Evolutionary conservation across 352 stramenopile genomes (phyloP), one percentile per base, ranked within the genome.

Genomic region (Pythium rishiriense): DNA sequence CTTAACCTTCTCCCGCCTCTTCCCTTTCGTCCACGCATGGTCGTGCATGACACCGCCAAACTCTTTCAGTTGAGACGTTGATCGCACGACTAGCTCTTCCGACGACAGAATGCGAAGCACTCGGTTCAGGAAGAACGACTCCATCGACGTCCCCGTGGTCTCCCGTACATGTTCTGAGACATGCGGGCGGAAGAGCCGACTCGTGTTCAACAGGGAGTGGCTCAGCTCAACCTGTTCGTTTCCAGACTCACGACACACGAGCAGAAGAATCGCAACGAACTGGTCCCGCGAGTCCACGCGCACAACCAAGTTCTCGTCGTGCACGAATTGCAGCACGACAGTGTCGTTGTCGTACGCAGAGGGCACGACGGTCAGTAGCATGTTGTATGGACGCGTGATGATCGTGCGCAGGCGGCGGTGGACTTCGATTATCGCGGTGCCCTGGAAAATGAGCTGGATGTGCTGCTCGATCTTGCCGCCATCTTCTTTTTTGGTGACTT

Each of bases 381-480:
- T 70, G 11, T 53, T 75, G 49, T 88, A 92, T 4, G 76, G 79
- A n/a, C 81, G 76, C 3, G 69, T 70, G 51, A 92, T 73, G 9
- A 90, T 77, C 8, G 69, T 79, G 53, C 78, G 75, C 63, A 79
- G 74, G 33, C 74, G 83, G n/a, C 73, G 73, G 42, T 90, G 83
- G 56, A 88, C 76, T 60, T 90, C 83, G 50, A 92, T 68, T 5
- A 92, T 26, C 19, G 68, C 72, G 21, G 76, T 68, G n/a, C 71
- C 71, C 58, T 90, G 79, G 51, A 92, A 58, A 39, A 92, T 83
- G 24, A 92, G 66, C 46, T 90, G 83, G 37, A 87, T 85, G n/a
- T 74, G 67, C 46, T 81, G 72, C 58, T 73, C 78, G 28, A 72
- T 77, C 49, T 67, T 81, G 15, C 46, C 61, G 14, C 72, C 76